Percentiles rank a stretch among this genome's conserved stretches.
These are phyloP conservation scores for Gaeumannomyces sp. DNA, from an alignment of 2,329 filamentous ascomycete species.

Conservation along the genomic window DNA sequence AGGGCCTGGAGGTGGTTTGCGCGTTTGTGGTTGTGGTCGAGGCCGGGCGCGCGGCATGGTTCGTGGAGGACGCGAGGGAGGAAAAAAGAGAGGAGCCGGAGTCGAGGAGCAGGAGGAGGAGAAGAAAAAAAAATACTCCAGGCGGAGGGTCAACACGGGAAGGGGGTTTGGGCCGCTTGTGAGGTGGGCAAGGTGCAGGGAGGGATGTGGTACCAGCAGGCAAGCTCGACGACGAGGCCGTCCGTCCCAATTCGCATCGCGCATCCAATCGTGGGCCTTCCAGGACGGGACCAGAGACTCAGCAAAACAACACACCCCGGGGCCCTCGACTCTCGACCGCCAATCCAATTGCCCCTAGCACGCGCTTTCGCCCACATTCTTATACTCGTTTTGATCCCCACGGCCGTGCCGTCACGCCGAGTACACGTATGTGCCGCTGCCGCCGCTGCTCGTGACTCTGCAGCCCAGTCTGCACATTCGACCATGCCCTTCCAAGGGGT, in stretches of 20 bases:
- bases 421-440: constrained; percentile 22
- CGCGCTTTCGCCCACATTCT: constrained; percentile 45
- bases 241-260: constrained; percentile 8
- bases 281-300: constrained; percentile 3
- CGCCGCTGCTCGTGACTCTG: not conserved
- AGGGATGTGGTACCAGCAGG: constrained; percentile 10
- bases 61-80: constrained; percentile 1
- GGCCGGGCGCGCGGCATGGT: not conserved
- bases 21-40: constrained; percentile 6
- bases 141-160: constrained; percentile 6
- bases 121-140: constrained; percentile 4
- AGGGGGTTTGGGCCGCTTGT: constrained; percentile 11
- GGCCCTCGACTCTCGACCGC: constrained; percentile 28
- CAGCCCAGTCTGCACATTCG: not conserved
- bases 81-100: not conserved
- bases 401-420: constrained; percentile 31
- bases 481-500: constrained; percentile 12
- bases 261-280: constrained; percentile 4
- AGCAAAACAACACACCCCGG: constrained; percentile 20
- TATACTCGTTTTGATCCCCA: constrained; percentile 59
- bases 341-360: constrained; percentile 23
- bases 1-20: not conserved
- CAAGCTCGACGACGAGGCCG: constrained; percentile 9
- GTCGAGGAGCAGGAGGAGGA: constrained; percentile 3
- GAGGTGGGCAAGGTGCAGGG: constrained; percentile 9